Base-by-base conservation (phyloP, 768 basidiomycete genomes). In the Lentinula guzmanii region DNA sequence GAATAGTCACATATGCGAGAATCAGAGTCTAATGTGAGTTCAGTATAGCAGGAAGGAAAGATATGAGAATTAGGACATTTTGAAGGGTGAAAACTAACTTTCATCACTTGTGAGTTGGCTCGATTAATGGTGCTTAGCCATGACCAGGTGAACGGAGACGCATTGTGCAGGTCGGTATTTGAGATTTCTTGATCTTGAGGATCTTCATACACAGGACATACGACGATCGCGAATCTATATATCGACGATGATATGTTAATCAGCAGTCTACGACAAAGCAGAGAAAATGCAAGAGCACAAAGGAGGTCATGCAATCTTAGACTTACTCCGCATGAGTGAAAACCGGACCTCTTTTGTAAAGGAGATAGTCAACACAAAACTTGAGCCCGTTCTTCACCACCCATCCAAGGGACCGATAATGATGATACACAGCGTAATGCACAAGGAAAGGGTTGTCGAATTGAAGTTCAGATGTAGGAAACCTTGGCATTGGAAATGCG, bases 51-150 rank as follows among this genome's bases (percentile, higher is more conserved):
- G 4, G 10, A 39, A 21, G 8, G n/a, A 18, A 28, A 3, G 28
- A 11, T 8, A 24, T 41, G 41, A 41, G 16, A n/a, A 6, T 37
- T 7, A 18, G 28, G 28, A 28, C 28, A 28, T 28, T 3, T 28
- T 28, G 28, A 28, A 28, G 28, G 28, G 35, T 24, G 18, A 24
- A 5, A 41, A 61, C 65, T 28, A 24, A 93, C 96, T 85, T 99
- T 99, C 75, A 95, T 93, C 4, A 98, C 96, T 70, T 97, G 94
- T 0, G 93, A 87, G 71, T 96, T 98, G 11, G 98, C 96, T 41
- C 97, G 86, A 70, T 97, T 98, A 63, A 99, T 84, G 1, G 97
- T 99, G 73, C 93, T 94, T 33, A 99, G 82, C 95, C 95, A 98
- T 11, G 91, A 83, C 97, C 97, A 99, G 9, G 87, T 78, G 68